Evolutionary conservation across 495 filamentous ascomycete genomes (phyloP), one percentile per base, ranked within the genome.

Genomic region (Penicillium simplicissimum): DNA sequence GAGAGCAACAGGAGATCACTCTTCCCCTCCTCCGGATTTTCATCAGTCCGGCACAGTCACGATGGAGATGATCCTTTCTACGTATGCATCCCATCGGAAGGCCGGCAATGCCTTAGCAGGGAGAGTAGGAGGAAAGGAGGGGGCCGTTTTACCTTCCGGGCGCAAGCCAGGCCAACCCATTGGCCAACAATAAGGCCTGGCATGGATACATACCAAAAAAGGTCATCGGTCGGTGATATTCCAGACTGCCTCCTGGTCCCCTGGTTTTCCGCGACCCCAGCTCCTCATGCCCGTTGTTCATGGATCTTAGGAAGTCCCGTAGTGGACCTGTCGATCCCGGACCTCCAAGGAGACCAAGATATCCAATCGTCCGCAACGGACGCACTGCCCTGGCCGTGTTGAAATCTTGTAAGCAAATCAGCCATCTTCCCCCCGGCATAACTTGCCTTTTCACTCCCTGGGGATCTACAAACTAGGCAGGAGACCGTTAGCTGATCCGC

Each of bases 281-380:
- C 35, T 38, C 55, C 11, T 62, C 57, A 69, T 69, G 69, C 52
- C 57, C 42, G 67, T 64, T 67, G 59, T 23, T 64, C 69, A 61
- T 62, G 69, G 69, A 67, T 66, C 57, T 65, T 38, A 21, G 23
- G 25, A 31, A 33, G 58, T 56, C 59, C 52, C 56, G 52, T 36
- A 14, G 58, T 61, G 45, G 55, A 57, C 42, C 63, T 60, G 59
- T 55, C 57, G 45, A 57, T 43, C 57, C 45, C 60, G 55, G 52
- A 53, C 34, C 8, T 33, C 31, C 34, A 11, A 34, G 56, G 34
- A n/a, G 21, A 15, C 52, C 25, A 47, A 49, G 45, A 49, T 14
- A 49, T 35, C 37, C 49, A 60, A 38, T 54, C 35, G 52, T 38
- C 49, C 37, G 49, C 48, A 48, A 0, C 49, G 52, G 28, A 36